Evolutionary conservation across 2,329 filamentous ascomycete genomes (phyloP).

Genomic region (Botrytis cinerea): DNA sequence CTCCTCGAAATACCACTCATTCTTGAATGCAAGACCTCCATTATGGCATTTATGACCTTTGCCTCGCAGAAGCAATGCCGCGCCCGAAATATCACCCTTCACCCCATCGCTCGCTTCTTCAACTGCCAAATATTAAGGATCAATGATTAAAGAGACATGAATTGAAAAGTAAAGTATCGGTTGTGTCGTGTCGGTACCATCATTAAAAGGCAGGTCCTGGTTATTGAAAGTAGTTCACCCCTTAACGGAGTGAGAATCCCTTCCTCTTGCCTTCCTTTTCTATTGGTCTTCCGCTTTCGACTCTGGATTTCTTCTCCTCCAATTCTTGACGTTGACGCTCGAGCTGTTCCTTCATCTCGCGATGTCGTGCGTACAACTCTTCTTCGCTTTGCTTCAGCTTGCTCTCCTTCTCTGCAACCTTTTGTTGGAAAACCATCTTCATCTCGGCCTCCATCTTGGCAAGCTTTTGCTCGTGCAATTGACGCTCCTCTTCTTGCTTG

Average conservation of each 20-base stretch:
- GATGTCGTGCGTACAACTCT: conserved; percentile 94
- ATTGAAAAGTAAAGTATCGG: conserved; percentile 25
- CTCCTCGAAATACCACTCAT: conserved; percentile 20
- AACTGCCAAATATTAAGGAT: conserved; percentile 25
- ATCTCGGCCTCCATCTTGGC: conserved; percentile 99
- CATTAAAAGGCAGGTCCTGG: conserved; percentile 19
- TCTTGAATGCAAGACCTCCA: conserved; percentile 20
- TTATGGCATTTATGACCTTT: conserved; percentile 12
- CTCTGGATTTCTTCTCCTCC: conserved; percentile 95
- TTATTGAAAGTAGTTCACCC: not conserved
- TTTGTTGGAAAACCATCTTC: conserved; percentile 99
- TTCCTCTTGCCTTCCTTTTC: conserved; percentile 99
- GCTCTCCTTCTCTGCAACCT: conserved; percentile 99
- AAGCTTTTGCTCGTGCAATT: conserved; percentile 98
- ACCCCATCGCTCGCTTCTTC: conserved; percentile 14
- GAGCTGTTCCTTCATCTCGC: conserved; percentile 99
- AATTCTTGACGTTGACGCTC: conserved; percentile 92
- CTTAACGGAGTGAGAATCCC: conserved; percentile 97
- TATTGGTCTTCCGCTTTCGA: conserved; percentile 93
- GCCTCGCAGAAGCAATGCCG: conserved; percentile 24
- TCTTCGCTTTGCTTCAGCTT: conserved; percentile 99
- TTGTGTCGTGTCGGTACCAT: conserved; percentile 23
- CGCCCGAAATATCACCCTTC: conserved; percentile 13
- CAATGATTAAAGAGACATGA: conserved; percentile 28
- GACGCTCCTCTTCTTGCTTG: conserved; percentile 99